Evolutionary conservation across 495 filamentous ascomycete species (phyloP), one percentile per base, ranked within the genome.

Genomic region (Achaetomiella virescens): DNA sequence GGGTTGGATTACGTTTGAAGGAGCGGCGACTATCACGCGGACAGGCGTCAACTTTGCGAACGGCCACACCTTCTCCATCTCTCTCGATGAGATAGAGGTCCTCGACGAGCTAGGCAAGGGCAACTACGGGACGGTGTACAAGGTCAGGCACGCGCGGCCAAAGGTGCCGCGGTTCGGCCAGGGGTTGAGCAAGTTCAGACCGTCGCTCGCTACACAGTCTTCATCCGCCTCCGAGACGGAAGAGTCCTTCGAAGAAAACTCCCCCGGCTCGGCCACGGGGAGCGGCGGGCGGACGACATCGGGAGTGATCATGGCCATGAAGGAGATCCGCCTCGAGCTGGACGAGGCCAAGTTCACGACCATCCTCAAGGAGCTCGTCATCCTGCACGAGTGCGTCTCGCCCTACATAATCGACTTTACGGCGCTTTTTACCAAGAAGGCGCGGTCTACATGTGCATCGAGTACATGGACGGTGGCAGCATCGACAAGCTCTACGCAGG

Each of bases 361-460:
- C 41, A 99, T 99, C 66, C 90, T 97, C 64, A 99, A 97, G 85
- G 93, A 99, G 67, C 75, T 99, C 43, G 90, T 97, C 61, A 91
- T 99, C 54, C 79, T 99, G 8, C 93, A 99, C 72, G 88, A 91
- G 51, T 99, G 93, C 65, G 75, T 91, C 17, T 96, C 90, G 5
- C 95, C 93, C 0, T 96, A 90, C 67, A 96, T 99, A 57, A 89
- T 99, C 66, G 92, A 97, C 66, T 99, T 99, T 99, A 96, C 69
- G 93, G 93, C 8, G 93, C 93, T 3, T 99, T 99, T 71, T 99
- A 96, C 76, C 93, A 99, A 70, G 93, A 99, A 75, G 93, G 93
- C 20, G 91, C 93, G 1, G 93, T 99, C 6, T 99, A 97, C 68
- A 97, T 99, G 70, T 99, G 93, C 72, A 95, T 99, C 68, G 93